Evolutionary conservation across 352 stramenopile genomes (phyloP), one percentile per base, ranked within the genome.

Genomic region (Pythium pyrilobum): DNA sequence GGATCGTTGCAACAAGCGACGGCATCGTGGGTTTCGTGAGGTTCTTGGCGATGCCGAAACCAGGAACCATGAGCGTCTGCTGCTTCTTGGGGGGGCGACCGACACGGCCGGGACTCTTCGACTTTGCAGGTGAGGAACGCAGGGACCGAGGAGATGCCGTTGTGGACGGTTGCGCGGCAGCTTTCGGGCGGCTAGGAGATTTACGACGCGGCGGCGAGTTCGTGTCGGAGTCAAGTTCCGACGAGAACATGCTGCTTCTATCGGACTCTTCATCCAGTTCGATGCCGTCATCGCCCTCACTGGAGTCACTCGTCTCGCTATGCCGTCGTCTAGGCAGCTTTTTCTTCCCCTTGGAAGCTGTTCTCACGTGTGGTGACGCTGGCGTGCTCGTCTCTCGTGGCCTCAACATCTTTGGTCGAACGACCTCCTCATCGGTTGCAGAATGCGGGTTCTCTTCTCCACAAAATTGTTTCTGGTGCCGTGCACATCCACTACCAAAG

Each of bases 401-500:
- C 32, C n/a, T n/a, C n/a, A n/a, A n/a, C n/a, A n/a, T n/a, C n/a
- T n/a, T n/a, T n/a, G n/a, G n/a, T 28, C 13, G 23, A 38, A 13
- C 29, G 9, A 36, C 47, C 45, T 65, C 57, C 8, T 64, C 64
- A 13, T 70, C 50, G 23, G 36, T 45, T 5, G 47, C 56, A 40
- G 43, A 36, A 40, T 21, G 20, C 11, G 66, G 39, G 6, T 61
- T 40, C 16, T 72, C 69, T 45, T 74, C 66, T 4, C 59, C 62
- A 23, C 81, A 40, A 42, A 90, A 85, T n/a, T 69, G 52, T 27
- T 62, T 60, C 57, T 86, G 74, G 33, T 91, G 77, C n/a, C 63
- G 71, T 4, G 74, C 50, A 36, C 81, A 91, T 0, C 72, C 74
- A 8, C 80, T 90, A 21, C 75, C 80, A 58, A 87, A 88, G 33